phyloP scores from a whole-genome alignment of 352 stramenopile genomes.

The Phytophthora pini region DNA sequence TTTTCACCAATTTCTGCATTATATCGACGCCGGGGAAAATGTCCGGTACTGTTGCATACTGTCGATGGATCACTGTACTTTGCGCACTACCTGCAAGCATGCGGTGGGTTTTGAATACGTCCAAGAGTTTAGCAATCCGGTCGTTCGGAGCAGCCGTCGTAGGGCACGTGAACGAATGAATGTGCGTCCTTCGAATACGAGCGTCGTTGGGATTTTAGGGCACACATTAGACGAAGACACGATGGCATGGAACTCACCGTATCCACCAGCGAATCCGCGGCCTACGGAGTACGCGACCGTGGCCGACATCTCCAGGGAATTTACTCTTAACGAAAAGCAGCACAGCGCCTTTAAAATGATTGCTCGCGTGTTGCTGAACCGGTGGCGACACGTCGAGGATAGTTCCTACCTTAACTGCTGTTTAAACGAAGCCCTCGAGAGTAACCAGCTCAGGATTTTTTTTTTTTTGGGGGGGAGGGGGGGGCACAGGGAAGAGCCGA shows the following conservation, averaged over 20 bases:
- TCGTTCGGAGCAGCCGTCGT: neutral
- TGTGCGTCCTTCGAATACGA: no score
- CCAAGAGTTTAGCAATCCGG: neutral
- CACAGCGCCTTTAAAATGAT: neutral
- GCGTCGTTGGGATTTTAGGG: no score
- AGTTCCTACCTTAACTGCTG: neutral
- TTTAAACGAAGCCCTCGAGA: neutral
- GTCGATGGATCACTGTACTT: neutral
- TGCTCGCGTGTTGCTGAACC: neutral
- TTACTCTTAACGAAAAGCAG: neutral
- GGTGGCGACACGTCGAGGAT: neutral
- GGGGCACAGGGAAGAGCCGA: no score
- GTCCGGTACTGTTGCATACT: neutral
- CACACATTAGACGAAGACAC: neutral
- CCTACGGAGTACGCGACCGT: neutral
- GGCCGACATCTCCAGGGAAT: neutral
- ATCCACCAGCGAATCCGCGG: no score
- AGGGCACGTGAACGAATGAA: neutral
- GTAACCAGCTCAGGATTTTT: neutral
- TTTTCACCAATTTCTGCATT: slow-evolving; percentile 12
- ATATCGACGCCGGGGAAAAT: neutral
- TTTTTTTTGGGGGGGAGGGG: no score
- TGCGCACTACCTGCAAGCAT: slow-evolving; percentile 1
- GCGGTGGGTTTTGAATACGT: neutral
- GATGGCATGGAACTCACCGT: neutral